These are phyloP conservation scores for Pythium angustatum DNA, from an alignment of 352 stramenopile species.

Conservation along the genomic window DNA sequence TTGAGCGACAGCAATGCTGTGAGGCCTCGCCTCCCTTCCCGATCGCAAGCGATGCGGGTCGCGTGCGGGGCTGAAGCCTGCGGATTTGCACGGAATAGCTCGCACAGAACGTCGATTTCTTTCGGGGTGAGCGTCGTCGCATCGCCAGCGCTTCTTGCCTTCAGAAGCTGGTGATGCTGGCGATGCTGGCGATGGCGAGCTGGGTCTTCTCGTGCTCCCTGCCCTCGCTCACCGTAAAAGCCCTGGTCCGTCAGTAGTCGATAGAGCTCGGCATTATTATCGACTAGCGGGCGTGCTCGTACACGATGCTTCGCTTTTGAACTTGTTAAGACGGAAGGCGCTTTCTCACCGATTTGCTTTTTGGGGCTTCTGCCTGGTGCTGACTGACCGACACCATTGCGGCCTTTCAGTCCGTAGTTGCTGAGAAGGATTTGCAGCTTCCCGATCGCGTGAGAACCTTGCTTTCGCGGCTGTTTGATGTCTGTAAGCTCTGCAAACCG, in stretches of 20 bases:
- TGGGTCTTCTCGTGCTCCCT: neutral
- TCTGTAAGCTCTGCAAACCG: slow-evolving; percentile 8
- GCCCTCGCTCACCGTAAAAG: slow-evolving; percentile 46
- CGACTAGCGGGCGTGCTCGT: slow-evolving; percentile 66
- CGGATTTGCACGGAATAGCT: slow-evolving; percentile 41
- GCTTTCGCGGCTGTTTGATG: slow-evolving; percentile 2
- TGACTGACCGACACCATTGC: slow-evolving; percentile 9
- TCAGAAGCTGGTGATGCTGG: slow-evolving; percentile 24
- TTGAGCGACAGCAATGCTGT: slow-evolving; percentile 55
- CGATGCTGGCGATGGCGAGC: slow-evolving; percentile 3
- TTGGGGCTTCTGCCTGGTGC: neutral
- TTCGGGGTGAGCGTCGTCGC: slow-evolving; percentile 53
- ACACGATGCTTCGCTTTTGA: slow-evolving; percentile 58
- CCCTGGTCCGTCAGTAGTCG: slow-evolving; percentile 60
- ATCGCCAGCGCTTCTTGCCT: slow-evolving; percentile 35
- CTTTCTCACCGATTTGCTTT: neutral
- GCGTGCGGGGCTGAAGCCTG: slow-evolving; percentile 23
- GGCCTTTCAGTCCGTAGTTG: slow-evolving; percentile 80
- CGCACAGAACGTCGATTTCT: slow-evolving; percentile 63
- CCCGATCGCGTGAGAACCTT: slow-evolving; percentile 33
- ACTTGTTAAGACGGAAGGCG: neutral
- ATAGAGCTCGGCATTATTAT: slow-evolving; percentile 72
- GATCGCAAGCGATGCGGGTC: slow-evolving; percentile 61
- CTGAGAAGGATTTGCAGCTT: slow-evolving; percentile 87
- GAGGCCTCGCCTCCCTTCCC: slow-evolving; percentile 44